Percentiles rank a stretch among this genome's conserved stretches.
Evolutionary conservation across 495 filamentous ascomycete genomes (phyloP).

Genomic region (Daldinia bambusicola): DNA sequence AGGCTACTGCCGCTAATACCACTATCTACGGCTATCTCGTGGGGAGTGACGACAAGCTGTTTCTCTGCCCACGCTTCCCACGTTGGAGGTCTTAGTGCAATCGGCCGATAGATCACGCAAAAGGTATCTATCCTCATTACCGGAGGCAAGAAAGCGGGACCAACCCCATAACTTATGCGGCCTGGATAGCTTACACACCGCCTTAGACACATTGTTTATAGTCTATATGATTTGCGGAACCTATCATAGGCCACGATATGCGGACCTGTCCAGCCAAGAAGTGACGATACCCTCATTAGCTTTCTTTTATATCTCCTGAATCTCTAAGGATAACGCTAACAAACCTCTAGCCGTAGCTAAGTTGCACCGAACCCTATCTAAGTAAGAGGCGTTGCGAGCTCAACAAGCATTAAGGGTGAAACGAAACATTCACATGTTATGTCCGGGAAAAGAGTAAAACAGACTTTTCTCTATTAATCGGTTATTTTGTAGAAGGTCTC

Average conservation of each 20-base stretch:
- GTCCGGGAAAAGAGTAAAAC: no score
- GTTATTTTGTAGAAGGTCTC: background rate
- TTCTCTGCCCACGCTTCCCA: background rate
- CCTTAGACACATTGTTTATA: background rate
- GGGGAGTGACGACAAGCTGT: slow-evolving; percentile 25
- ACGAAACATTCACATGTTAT: background rate
- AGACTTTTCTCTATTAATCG: background rate
- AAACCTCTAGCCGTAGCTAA: slow-evolving; percentile 1
- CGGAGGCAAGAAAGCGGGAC: slow-evolving; percentile 18
- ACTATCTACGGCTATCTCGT: slow-evolving; percentile 3
- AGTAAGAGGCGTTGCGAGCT: slow-evolving; percentile 1
- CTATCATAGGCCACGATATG: background rate
- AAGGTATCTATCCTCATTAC: slow-evolving; percentile 2
- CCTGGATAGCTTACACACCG: slow-evolving; percentile 9
- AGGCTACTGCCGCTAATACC: slow-evolving; percentile 18
- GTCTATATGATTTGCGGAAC: background rate
- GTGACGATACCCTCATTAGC: slow-evolving; percentile 1
- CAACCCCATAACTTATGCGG: slow-evolving; percentile 13
- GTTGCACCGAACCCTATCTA: background rate
- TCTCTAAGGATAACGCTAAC: slow-evolving; percentile 1
- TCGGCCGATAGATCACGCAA: slow-evolving; percentile 10
- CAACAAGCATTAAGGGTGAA: background rate
- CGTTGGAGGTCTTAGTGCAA: slow-evolving; percentile 5
- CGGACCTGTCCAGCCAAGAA: slow-evolving; percentile 3
- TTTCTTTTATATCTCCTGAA: background rate